A percentile compares a stretch with the other conserved stretches of the same genome.
Evolutionary conservation across 2,329 filamentous ascomycete genomes (phyloP).

Genomic region (Alternaria gansuensis): DNA sequence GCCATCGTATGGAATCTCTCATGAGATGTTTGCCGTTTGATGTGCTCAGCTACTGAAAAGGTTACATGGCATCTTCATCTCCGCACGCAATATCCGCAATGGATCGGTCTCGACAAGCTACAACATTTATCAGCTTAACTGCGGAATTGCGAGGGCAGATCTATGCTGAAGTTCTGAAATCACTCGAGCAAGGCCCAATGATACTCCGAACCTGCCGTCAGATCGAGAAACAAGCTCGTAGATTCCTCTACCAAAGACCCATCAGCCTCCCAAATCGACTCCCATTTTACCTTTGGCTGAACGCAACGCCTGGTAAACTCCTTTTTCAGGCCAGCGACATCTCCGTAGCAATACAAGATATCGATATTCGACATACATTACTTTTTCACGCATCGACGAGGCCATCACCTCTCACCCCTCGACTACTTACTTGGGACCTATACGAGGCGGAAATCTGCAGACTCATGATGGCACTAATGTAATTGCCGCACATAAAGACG

Average conservation of each 20-base stretch:
- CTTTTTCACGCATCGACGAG: not conserved
- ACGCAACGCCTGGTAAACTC: not conserved
- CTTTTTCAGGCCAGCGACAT: not conserved
- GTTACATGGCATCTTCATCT: not conserved
- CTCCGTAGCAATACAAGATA: not conserved
- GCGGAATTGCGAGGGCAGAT: conserved; percentile 45
- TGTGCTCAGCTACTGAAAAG: no score
- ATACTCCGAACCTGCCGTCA: conserved; percentile 41
- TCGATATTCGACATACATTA: not conserved
- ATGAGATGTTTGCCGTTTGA: no score
- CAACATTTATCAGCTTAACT: conserved; percentile 24
- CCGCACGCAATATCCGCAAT: not conserved
- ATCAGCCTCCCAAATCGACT: conserved; percentile 33
- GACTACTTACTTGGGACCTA: not conserved
- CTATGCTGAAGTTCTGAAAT: conserved; percentile 38
- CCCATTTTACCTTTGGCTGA: not conserved
- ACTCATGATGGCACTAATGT: not conserved
- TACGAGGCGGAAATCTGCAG: not conserved
- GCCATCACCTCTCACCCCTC: not conserved
- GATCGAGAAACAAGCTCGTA: conserved; percentile 39
- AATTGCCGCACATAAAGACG: not conserved
- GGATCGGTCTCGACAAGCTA: not conserved
- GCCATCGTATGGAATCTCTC: no score
- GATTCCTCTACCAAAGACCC: conserved; percentile 44
- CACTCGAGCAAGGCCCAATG: conserved; percentile 27